Percentiles rank a stretch among this genome's conserved stretches.
Evolutionary conservation across 164 flowering plant species (phyloP).

Genomic region (Buxus sempervirens): DNA sequence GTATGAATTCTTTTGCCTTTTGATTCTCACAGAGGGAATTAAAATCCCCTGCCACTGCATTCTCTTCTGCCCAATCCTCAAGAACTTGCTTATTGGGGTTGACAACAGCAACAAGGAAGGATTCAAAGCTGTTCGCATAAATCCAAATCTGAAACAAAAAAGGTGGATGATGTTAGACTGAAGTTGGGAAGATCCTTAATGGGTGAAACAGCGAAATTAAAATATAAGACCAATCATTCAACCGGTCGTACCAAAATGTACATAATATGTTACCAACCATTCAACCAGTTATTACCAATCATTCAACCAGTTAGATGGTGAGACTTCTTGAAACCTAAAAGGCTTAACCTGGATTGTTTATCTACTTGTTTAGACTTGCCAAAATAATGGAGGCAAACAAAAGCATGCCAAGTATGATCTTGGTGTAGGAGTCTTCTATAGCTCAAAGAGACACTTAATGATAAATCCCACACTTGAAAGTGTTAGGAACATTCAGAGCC

Average conservation of each 20-base stretch:
- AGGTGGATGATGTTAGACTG: not conserved
- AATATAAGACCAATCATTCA: not conserved
- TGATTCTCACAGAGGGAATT: slow-evolving; percentile 67
- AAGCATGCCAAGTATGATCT: not conserved
- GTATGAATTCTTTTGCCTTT: slow-evolving; percentile 66
- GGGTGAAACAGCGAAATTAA: not conserved
- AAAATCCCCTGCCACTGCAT: slow-evolving; percentile 66
- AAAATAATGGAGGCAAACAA: not conserved
- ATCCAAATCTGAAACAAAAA: slow-evolving; percentile 82
- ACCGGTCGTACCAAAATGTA: not conserved
- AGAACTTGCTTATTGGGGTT: slow-evolving; percentile 76
- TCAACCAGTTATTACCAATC: not conserved
- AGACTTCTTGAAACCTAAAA: not conserved
- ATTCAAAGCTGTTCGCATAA: slow-evolving; percentile 91
- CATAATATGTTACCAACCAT: too few species aligned
- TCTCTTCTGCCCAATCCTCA: slow-evolving; percentile 62
- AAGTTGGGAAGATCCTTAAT: not conserved
- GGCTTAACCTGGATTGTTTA: not conserved
- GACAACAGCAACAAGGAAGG: slow-evolving; percentile 82
- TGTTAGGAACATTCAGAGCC: not conserved
- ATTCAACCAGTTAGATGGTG: not conserved
- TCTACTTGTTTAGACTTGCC: not conserved
- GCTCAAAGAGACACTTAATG: not conserved
- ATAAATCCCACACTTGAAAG: not conserved
- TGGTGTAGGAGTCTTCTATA: not conserved